Evolutionary conservation across 225 moss, liverwort and hornwort genomes (phyloP).

Genomic region (Bryoerythrophyllum caledonicum): DNA sequence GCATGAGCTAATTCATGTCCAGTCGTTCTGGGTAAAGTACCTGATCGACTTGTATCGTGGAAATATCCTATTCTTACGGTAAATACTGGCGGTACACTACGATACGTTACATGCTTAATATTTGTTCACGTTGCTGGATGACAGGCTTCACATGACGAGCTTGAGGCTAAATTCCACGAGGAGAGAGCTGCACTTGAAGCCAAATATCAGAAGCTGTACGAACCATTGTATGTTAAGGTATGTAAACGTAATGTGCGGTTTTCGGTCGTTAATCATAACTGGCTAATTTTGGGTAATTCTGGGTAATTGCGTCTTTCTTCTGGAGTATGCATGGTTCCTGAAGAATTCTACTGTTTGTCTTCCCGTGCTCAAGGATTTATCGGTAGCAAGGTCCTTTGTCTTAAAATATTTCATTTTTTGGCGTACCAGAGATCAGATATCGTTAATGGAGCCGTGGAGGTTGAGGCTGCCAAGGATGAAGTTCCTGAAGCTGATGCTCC

Average conservation of each 20-base stretch:
- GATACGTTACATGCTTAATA: background rate
- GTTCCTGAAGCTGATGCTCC: slow-evolving; percentile 35
- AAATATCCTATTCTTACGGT: background rate
- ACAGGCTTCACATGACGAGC: slow-evolving; percentile 75
- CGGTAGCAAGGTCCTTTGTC: background rate
- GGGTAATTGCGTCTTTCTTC: background rate
- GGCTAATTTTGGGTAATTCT: too few relatives aligned
- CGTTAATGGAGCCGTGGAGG: slow-evolving; percentile 84
- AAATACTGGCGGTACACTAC: background rate
- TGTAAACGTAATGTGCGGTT: background rate
- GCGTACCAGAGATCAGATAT: slow-evolving; percentile 68
- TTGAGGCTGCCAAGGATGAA: slow-evolving; percentile 59
- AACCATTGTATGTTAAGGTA: slow-evolving; percentile 82
- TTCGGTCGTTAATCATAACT: too few relatives aligned
- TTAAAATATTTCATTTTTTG: background rate
- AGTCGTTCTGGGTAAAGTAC: background rate
- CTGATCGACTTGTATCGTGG: background rate
- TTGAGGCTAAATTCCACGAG: slow-evolving; percentile 89
- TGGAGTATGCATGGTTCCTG: background rate
- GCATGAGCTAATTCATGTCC: background rate
- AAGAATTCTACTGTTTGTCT: background rate
- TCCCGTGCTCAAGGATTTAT: background rate
- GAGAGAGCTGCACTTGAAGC: slow-evolving; percentile 90
- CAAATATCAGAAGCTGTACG: slow-evolving; percentile 91
- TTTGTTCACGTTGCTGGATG: background rate